These are phyloP conservation scores for Candida quercuum DNA, from an alignment of 805 yeast species.

Conservation along the genomic window DNA sequence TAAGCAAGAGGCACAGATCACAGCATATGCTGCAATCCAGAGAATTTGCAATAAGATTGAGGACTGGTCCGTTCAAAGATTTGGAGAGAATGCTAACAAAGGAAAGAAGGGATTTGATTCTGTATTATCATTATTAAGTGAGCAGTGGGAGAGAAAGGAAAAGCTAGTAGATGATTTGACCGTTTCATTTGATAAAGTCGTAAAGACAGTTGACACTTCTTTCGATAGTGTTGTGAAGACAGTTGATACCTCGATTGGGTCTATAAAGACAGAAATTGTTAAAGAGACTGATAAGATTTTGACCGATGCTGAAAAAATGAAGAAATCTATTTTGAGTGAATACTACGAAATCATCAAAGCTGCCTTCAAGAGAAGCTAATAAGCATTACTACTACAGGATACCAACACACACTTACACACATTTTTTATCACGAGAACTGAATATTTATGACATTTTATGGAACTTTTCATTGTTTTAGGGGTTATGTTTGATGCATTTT, in stretches of 20 bases:
- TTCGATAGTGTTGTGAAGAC: constrained; percentile 25
- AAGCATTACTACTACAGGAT: too few species aligned
- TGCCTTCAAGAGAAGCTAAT: constrained; percentile 17
- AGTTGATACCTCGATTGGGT: constrained; percentile 32
- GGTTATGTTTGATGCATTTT: not conserved
- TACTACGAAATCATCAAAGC: constrained; percentile 20
- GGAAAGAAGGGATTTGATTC: constrained; percentile 85
- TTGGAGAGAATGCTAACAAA: constrained; percentile 76
- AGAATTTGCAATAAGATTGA: constrained; percentile 78
- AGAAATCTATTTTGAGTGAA: constrained; percentile 15
- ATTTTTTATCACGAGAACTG: too few species aligned
- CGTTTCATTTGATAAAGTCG: constrained; percentile 22
- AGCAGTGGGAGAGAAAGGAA: constrained; percentile 27
- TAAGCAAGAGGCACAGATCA: constrained; percentile 80
- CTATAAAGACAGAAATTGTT: constrained; percentile 47
- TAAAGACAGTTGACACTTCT: constrained; percentile 26
- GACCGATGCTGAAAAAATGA: constrained; percentile 24
- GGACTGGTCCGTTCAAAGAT: constrained; percentile 88
- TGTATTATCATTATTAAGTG: constrained; percentile 52
- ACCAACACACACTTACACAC: too few species aligned
- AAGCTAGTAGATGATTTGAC: constrained; percentile 23
- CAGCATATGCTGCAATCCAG: constrained; percentile 71
- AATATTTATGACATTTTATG: too few species aligned
- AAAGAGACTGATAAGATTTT: constrained; percentile 27
- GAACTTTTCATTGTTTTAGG: not conserved